These are phyloP conservation scores for Dryas alaskensis DNA, from an alignment of 306 rosid species.

Conservation along the genomic window DNA sequence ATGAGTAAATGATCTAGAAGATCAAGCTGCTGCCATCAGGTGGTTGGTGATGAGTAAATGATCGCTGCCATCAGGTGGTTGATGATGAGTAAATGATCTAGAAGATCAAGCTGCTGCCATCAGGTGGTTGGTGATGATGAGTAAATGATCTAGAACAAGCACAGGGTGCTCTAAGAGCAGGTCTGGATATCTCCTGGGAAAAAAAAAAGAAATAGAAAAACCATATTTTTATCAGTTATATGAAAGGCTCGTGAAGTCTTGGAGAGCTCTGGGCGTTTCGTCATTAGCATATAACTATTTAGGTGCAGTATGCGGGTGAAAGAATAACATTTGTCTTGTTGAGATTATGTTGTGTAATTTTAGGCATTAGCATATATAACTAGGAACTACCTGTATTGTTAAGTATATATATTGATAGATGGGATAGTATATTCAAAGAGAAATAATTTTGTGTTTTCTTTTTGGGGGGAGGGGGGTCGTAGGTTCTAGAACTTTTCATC, in stretches of 20 bases:
- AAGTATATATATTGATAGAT: too few species aligned
- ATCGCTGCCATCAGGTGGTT: background rate
- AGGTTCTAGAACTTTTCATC: too few species aligned
- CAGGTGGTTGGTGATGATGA: conserved; percentile 34
- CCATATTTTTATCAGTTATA: background rate
- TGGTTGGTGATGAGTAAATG: background rate
- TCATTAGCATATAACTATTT: background rate
- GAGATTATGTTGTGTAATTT: background rate
- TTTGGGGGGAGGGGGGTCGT: too few species aligned
- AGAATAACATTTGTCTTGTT: background rate
- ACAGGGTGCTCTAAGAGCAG: background rate
- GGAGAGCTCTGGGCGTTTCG: background rate
- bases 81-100: background rate
- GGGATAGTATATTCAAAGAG: too few species aligned
- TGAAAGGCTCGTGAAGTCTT: background rate
- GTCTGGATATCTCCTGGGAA: background rate
- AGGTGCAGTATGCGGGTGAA: background rate
- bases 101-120: conserved; percentile 54
- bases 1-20: background rate
- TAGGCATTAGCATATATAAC: background rate
- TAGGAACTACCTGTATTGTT: background rate
- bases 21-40: background rate
- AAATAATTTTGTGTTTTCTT: too few species aligned
- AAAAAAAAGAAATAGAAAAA: background rate
- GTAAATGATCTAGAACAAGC: background rate